Conservation (phyloP, 2,329 filamentous ascomycete species). For the Paecilomyces sp. region DNA sequence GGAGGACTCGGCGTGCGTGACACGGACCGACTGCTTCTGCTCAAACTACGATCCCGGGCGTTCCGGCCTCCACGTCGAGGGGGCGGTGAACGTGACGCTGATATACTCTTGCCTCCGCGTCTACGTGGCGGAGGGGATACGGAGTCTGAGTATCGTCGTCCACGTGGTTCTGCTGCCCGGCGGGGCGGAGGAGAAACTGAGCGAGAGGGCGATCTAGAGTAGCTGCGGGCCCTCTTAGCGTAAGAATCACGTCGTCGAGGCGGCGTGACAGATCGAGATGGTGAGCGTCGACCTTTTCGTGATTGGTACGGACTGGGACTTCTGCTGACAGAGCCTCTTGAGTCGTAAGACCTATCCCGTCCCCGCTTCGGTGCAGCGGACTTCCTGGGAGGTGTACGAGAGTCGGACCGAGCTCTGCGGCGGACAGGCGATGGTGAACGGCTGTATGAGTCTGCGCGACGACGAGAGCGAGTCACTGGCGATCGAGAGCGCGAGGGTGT, state of each 20-base stretch:
- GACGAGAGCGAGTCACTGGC: slow-evolving; percentile 20
- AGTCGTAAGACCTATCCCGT: slow-evolving; percentile 19
- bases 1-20: slow-evolving; percentile 18
- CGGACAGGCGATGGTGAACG: slow-evolving; percentile 21
- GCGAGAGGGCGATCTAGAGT: slow-evolving; percentile 24
- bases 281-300: slow-evolving; percentile 15
- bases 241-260: slow-evolving; percentile 14
- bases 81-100: slow-evolving; percentile 18
- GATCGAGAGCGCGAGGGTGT: slow-evolving; percentile 32
- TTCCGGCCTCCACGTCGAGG: slow-evolving; percentile 6
- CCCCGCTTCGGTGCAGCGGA: slow-evolving; percentile 6
- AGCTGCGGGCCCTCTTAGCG: slow-evolving; percentile 18
- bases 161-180: slow-evolving; percentile 9
- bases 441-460: slow-evolving; percentile 25
- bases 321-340: slow-evolving; percentile 15
- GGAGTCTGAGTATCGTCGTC: slow-evolving; percentile 18
- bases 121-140: slow-evolving; percentile 21
- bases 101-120: slow-evolving; percentile 12
- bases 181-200: slow-evolving; percentile 21
- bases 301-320: slow-evolving; percentile 15
- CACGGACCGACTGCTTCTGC: slow-evolving; percentile 12
- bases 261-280: slow-evolving; percentile 27
- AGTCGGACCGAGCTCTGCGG: slow-evolving; percentile 14
- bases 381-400: slow-evolving; percentile 20
- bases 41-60: slow-evolving; percentile 1